Base-by-base conservation (phyloP, 805 yeast species). In the Pichia sporocuriosa region DNA sequence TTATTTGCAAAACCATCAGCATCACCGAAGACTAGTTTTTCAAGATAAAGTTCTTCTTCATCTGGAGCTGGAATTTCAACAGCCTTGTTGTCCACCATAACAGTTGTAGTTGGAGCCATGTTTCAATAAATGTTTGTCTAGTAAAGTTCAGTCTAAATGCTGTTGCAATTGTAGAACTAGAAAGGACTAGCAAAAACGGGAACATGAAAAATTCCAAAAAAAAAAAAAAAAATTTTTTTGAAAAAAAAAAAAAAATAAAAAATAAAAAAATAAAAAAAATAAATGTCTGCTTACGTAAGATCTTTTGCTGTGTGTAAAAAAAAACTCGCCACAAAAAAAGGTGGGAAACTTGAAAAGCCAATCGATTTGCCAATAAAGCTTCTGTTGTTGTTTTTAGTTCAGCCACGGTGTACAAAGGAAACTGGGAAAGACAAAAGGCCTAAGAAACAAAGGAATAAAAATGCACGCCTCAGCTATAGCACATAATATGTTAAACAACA, bases 1-100 rank as follows among this genome's bases (percentile, higher is more conserved):
- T 79, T 82, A 25, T 61, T 56, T 53, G 79, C 84, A 64, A 84
- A 82, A 24, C 90, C 83, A 42, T 77, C 83, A 4, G 71, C 52
- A 58, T 93, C 97, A 13, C 98, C 97, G 63, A 93, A 89, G 4
- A 93, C 95, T 12, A 86, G 69, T 59, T 76, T 84, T 48, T 89
- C 95, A 38, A 93, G 72, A 42, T 66, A 73, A 32, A 80, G 52
- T 61, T 93, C 98, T 58, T 87, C 96, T 39, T 75, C 81, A 58
- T 85, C 94, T 52, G 93, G 90, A 25, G 82, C 83, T 13, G 87
- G 83, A 27, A 72, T 48, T 17, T 49, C 58, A 15, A 52, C 42
- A 9, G 47, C 49, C 32, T 50, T 42, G 17, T 35, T 22, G 28
- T 46, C 25, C 29, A 28, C 25, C 10, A 31, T 15, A 12, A 37